phyloP scores from a whole-genome alignment of 2,329 filamentous ascomycete genomes.

The Fusarium tricinctum region DNA sequence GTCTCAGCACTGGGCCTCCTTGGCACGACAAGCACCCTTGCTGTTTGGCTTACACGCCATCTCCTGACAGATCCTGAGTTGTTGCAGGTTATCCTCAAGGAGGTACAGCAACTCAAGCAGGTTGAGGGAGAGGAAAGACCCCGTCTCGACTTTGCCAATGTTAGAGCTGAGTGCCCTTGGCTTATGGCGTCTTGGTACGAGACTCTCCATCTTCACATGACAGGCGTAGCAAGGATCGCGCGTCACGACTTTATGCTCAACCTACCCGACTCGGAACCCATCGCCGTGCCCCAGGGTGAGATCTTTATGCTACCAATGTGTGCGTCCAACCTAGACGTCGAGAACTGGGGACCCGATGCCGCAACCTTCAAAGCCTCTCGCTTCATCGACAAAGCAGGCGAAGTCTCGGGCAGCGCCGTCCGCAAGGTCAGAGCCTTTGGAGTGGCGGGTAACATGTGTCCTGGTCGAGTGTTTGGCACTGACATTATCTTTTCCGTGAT shows the following conservation, averaged over 20 bases:
- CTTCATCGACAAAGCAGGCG: constrained; percentile 47
- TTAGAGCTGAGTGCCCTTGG: constrained; percentile 49
- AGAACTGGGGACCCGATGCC: constrained; percentile 50
- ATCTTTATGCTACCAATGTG: constrained; percentile 54
- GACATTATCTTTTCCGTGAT: constrained; percentile 50
- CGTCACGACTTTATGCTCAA: constrained; percentile 49
- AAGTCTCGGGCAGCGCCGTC: constrained; percentile 38
- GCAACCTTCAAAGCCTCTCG: constrained; percentile 47
- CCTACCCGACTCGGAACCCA: constrained; percentile 30
- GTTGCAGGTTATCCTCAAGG: constrained; percentile 39
- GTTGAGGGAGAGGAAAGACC: constrained; percentile 25
- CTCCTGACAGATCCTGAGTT: constrained; percentile 43
- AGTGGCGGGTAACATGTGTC: constrained; percentile 53
- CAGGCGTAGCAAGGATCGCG: constrained; percentile 50
- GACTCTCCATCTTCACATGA: constrained; percentile 53
- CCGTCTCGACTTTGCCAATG: constrained; percentile 44
- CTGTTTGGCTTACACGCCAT: constrained; percentile 51
- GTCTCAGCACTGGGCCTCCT: constrained; percentile 52
- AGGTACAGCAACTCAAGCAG: constrained; percentile 42
- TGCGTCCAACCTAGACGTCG: constrained; percentile 49
- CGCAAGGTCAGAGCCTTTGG: constrained; percentile 52
- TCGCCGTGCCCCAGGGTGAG: constrained; percentile 48
- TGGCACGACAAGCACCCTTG: constrained; percentile 51
- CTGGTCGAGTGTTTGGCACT: constrained; percentile 51
- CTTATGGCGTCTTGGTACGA: constrained; percentile 53